These are phyloP conservation scores for Russula ochroleuca DNA, from an alignment of 768 basidiomycete genomes.

Conservation along the genomic window DNA sequence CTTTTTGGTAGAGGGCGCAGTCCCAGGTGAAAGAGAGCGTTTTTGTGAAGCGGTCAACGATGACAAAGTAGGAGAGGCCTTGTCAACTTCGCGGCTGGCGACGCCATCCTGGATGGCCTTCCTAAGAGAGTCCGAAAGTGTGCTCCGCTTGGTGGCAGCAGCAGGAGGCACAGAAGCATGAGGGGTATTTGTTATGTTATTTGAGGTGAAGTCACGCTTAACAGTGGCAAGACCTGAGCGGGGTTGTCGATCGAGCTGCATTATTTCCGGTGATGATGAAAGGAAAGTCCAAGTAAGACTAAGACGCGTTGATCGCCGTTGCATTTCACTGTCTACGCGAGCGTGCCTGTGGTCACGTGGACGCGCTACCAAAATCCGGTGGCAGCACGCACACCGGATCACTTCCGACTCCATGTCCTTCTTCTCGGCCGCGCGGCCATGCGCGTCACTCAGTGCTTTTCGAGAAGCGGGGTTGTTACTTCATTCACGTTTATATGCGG, in stretches of 20 bases:
- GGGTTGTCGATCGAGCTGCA: constrained; percentile 28
- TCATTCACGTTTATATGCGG: constrained; percentile 16
- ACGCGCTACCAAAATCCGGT: neutral
- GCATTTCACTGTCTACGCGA: neutral
- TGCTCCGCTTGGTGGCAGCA: constrained; percentile 39
- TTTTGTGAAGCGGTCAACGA: constrained; percentile 29
- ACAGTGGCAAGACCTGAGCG: constrained; percentile 59
- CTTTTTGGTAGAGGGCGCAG: constrained; percentile 11
- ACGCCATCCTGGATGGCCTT: constrained; percentile 27
- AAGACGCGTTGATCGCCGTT: neutral
- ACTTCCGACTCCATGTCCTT: constrained; percentile 8
- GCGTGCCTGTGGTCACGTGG: constrained; percentile 13
- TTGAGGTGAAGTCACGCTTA: constrained; percentile 58
- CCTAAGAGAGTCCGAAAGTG: constrained; percentile 25
- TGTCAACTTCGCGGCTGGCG: constrained; percentile 22
- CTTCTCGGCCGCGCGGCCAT: constrained; percentile 3
- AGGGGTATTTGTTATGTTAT: constrained; percentile 27
- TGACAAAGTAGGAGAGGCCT: neutral
- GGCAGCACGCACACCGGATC: neutral
- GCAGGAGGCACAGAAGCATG: constrained; percentile 42
- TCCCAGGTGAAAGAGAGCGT: constrained; percentile 24
- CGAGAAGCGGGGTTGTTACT: neutral
- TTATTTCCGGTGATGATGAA: constrained; percentile 6
- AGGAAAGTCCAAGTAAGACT: neutral
- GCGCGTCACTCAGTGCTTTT: constrained; percentile 2